Evolutionary conservation across 345 rosid genomes (phyloP).

Genomic region (Kernera saxatilis): DNA sequence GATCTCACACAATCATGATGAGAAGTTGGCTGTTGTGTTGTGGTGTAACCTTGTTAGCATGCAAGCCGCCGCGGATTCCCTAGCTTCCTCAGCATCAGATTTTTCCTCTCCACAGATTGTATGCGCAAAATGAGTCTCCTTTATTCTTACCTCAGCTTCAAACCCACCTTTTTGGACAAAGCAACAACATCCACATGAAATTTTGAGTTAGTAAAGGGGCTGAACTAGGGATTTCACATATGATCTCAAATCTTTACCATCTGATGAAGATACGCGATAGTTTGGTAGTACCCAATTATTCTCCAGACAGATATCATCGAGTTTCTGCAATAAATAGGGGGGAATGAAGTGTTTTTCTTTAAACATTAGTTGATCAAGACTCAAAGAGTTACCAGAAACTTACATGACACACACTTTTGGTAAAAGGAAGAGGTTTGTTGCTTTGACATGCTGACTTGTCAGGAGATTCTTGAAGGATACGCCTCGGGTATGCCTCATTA

Average conservation of each 20-base stretch:
- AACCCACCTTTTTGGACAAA: constrained; percentile 45
- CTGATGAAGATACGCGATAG: constrained; percentile 38
- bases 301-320: constrained; percentile 49
- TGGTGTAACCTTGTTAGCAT: constrained; percentile 34
- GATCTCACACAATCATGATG: neutral
- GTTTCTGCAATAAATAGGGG: constrained; percentile 39
- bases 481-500: constrained; percentile 29
- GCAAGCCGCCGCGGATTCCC: constrained; percentile 54
- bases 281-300: constrained; percentile 62
- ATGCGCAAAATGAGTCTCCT: constrained; percentile 30
- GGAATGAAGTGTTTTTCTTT: neutral
- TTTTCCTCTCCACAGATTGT: constrained; percentile 30
- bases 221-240: neutral
- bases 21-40: neutral
- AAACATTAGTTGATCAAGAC: neutral
- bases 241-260: constrained; percentile 46
- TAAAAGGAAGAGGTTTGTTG: constrained; percentile 20
- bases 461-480: constrained; percentile 16
- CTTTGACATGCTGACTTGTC: constrained; percentile 25
- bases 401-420: constrained; percentile 53
- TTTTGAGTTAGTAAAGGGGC: neutral
- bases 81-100: constrained; percentile 42
- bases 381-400: constrained; percentile 6
- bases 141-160: constrained; percentile 41
- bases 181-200: neutral